These are phyloP conservation scores for Wallacemonas sp. DNA, from an alignment of 208 protist species.

Conservation along the genomic window DNA sequence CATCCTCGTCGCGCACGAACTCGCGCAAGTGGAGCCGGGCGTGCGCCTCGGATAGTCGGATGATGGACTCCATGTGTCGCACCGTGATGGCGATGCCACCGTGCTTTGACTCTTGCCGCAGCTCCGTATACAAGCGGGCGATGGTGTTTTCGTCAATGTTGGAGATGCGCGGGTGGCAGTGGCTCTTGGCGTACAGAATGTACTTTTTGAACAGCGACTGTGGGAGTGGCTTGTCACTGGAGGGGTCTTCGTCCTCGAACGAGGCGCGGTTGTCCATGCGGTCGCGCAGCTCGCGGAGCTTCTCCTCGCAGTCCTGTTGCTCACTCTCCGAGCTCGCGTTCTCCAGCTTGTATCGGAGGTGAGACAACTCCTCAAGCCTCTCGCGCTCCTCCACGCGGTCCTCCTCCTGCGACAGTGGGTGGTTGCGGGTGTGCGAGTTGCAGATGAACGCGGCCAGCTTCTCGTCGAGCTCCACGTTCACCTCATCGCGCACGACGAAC, in stretches of 20 bases:
- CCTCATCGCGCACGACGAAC: slow-evolving; percentile 95
- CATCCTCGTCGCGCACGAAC: slow-evolving; percentile 96
- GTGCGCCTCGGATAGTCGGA: slow-evolving; percentile 98
- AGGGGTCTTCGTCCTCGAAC: slow-evolving; percentile 84
- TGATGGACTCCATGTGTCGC: slow-evolving; percentile 98
- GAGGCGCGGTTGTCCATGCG: slow-evolving; percentile 31
- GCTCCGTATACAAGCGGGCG: slow-evolving; percentile 94
- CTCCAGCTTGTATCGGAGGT: slow-evolving; percentile 68
- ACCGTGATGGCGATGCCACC: slow-evolving; percentile 97
- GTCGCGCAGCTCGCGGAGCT: slow-evolving; percentile 54
- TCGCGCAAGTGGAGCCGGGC: slow-evolving; percentile 97
- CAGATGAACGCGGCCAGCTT: slow-evolving; percentile 97
- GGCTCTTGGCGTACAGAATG: slow-evolving; percentile 96
- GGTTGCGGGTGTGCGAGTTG: slow-evolving; percentile 92
- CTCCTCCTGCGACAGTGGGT: slow-evolving; percentile 83
- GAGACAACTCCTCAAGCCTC: slow-evolving; percentile 55
- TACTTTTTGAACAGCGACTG: slow-evolving; percentile 98
- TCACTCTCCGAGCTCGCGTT: slow-evolving; percentile 69
- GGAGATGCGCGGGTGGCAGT: slow-evolving; percentile 91
- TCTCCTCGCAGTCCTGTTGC: slow-evolving; percentile 49
- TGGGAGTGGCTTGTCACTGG: slow-evolving; percentile 83
- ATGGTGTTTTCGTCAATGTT: slow-evolving; percentile 96
- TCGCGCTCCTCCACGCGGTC: slow-evolving; percentile 43
- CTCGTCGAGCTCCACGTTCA: slow-evolving; percentile 95
- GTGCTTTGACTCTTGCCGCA: slow-evolving; percentile 94